Evolutionary conservation across 371 early-diverging fungal genomes (phyloP), one percentile per base, ranked within the genome.

Genomic region (Polyrhizophydium stewartii): DNA sequence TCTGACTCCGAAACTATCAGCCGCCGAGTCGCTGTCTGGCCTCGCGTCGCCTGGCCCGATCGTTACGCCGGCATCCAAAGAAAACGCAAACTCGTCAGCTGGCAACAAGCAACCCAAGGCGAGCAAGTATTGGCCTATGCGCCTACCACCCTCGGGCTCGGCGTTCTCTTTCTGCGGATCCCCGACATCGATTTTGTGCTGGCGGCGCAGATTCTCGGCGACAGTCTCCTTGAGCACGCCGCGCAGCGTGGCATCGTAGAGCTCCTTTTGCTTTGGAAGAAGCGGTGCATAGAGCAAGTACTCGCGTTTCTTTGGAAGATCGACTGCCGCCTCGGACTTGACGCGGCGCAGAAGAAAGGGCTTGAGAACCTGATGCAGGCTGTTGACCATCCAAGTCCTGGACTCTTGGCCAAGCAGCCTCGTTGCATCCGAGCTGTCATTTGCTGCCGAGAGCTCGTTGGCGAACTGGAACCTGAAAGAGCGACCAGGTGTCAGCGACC

Each of bases 331-430:
- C 79, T 99, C 99, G n/a, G 87, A 79, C 73, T 99, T 99, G 64
- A 97, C 77, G 59, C 99, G 84, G 45, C 99, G 79, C 43, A 99
- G 81, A 69, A 99, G 81, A 68, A 98, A 94, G 1, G 98, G 98
- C 68, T 87, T 85, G 56, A 99, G 74, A 59, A 99, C 91, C 37
- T 85, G 82, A 71, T 96, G 94, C 27, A 94, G 82, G 65, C 90
- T 90, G 21, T 87, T 74, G 5, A 96, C 87, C 21, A 95, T 78
- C 31, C 82, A 77, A 22, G 85, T 81, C 59, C 85, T 78, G 10
- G 86, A 78, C 61, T 92, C 89, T 60, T 89, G 86, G 47, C 82
- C 85, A 1, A 63, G 24, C 12, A 62, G 76, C 32, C 82, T 78
- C 33, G 84, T 78, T 61, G 85, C 77, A 7, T 87, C 81, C 55